These are phyloP conservation scores for Wickerhamomyces sp. DNA, from an alignment of 1,139 yeast species.

Conservation along the genomic window DNA sequence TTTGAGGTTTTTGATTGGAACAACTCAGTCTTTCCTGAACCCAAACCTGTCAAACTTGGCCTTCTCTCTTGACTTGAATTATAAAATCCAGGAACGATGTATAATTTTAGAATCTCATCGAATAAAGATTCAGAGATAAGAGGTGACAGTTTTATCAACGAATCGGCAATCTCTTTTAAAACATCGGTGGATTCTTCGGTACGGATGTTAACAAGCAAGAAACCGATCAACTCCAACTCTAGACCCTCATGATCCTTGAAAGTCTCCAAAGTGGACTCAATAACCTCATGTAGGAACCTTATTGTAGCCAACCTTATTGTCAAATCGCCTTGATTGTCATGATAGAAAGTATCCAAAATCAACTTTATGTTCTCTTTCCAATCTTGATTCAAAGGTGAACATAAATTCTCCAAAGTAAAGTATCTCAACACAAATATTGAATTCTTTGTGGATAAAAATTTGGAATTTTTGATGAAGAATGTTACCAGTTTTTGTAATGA, in stretches of 20 bases:
- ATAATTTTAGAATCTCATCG: constrained; percentile 18
- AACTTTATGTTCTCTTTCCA: constrained; percentile 46
- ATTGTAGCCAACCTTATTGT: constrained; percentile 38
- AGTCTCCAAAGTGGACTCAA: constrained; percentile 29
- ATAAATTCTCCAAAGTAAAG: constrained; percentile 45
- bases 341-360: constrained; percentile 40
- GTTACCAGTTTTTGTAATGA: constrained; percentile 41
- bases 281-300: constrained; percentile 39
- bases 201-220: constrained; percentile 18
- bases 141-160: constrained; percentile 28
- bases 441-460: constrained; percentile 32
- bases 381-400: constrained; percentile 46
- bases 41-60: constrained; percentile 14
- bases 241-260: constrained; percentile 25
- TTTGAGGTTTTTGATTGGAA: constrained; percentile 16
- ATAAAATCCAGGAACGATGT: constrained; percentile 21
- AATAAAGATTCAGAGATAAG: constrained; percentile 27
- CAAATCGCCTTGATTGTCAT: constrained; percentile 25
- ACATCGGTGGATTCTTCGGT: constrained; percentile 29
- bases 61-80: constrained; percentile 15
- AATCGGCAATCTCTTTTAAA: constrained; percentile 31
- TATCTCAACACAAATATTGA: constrained; percentile 39
- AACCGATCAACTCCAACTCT: constrained; percentile 26
- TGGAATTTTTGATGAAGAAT: constrained; percentile 38
- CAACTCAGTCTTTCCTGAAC: constrained; percentile 3